phyloP scores from a whole-genome alignment of 2,329 filamentous ascomycete species.

The Ilyonectria robusta region DNA sequence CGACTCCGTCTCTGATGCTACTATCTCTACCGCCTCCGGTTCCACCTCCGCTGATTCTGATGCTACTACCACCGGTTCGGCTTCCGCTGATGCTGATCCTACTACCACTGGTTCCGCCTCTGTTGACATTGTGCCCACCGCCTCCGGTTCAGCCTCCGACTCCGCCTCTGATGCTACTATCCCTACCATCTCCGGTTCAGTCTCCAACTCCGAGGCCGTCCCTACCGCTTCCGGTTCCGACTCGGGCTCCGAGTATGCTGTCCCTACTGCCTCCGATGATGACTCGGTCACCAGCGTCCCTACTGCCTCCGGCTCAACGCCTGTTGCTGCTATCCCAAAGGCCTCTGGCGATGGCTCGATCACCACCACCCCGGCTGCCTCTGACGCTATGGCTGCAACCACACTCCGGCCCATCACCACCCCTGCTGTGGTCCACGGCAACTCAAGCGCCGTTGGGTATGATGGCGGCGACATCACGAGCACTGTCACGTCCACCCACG shows the following conservation, averaged over 20 bases:
- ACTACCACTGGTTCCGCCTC: not conserved
- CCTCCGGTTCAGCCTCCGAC: not conserved
- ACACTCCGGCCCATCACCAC: not conserved
- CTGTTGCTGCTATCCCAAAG: not conserved
- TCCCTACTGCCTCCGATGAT: not conserved
- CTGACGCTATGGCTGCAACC: not conserved
- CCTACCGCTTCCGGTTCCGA: not conserved
- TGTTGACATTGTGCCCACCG: not conserved
- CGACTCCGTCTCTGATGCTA: no score
- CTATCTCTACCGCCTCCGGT: not conserved
- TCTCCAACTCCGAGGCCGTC: no score
- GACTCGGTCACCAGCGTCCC: no score
- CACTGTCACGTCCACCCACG: constrained; percentile 32
- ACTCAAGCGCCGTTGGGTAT: constrained; percentile 23
- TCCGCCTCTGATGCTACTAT: not conserved
- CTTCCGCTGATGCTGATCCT: not conserved
- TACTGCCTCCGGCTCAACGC: not conserved
- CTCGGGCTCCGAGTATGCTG: not conserved
- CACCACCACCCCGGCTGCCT: not conserved
- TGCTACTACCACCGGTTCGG: not conserved
- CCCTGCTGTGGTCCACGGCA: not conserved
- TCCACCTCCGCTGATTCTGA: not conserved
- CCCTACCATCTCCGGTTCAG: not conserved
- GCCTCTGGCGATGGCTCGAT: no score
- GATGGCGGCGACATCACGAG: constrained; percentile 39